phyloP scores from a whole-genome alignment of 495 filamentous ascomycete genomes.

The Evernia prunastri region DNA sequence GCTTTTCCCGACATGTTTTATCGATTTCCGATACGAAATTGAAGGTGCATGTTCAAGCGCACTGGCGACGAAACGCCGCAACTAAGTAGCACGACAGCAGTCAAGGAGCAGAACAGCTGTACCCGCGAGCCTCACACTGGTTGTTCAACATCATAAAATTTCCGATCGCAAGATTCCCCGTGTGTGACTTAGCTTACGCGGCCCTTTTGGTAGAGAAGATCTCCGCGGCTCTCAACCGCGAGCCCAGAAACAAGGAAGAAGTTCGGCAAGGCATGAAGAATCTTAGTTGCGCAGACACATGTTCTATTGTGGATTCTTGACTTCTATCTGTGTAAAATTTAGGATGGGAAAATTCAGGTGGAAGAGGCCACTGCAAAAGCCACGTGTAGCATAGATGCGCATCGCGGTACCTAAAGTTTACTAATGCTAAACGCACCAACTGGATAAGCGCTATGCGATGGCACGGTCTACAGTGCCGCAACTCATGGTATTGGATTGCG shows the following conservation, averaged over 20 bases:
- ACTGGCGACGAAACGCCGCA: slow-evolving; percentile 5
- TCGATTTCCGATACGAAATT: slow-evolving; percentile 3
- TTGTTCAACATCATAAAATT: background rate
- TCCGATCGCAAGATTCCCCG: background rate
- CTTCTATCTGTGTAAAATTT: too few relatives aligned
- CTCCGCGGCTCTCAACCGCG: background rate
- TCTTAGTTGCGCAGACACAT: too few relatives aligned
- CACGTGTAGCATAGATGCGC: background rate
- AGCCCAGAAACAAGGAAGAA: too few relatives aligned
- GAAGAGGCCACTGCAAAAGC: background rate
- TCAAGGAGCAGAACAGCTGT: background rate
- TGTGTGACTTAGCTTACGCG: background rate
- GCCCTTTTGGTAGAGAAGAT: background rate
- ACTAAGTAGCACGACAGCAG: background rate
- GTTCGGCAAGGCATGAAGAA: too few relatives aligned
- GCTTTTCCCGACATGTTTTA: background rate
- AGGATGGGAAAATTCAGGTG: too few relatives aligned
- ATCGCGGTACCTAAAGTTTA: background rate
- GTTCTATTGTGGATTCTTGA: too few relatives aligned
- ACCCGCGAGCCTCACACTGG: background rate
- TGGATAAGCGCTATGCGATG: background rate
- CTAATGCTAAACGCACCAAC: background rate
- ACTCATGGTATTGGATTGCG: background rate
- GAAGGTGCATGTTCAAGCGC: background rate
- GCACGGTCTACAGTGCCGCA: background rate